Conservation (phyloP, 2,329 filamentous ascomycete species). For the Stemphylium vesicarium region DNA sequence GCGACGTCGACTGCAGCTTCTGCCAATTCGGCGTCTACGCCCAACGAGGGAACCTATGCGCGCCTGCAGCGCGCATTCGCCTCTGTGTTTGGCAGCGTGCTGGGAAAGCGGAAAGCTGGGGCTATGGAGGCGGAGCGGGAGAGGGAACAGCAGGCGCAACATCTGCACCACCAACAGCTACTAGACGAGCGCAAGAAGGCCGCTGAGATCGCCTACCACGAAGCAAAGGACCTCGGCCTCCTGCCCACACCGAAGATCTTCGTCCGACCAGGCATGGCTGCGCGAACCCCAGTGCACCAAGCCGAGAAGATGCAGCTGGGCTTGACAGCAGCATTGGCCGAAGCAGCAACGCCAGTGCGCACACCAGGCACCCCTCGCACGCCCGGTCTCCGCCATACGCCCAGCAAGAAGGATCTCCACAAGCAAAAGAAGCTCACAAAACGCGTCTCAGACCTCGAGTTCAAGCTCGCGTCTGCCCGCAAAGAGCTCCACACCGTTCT, state of each 20-base stretch:
- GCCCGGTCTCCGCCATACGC: slow-evolving; percentile 52
- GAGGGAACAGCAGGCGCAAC: slow-evolving; percentile 15
- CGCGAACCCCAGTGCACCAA: slow-evolving; percentile 9
- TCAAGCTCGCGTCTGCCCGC: slow-evolving; percentile 62
- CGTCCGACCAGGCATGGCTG: slow-evolving; percentile 29
- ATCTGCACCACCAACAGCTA: background rate
- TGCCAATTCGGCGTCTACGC: slow-evolving; percentile 5
- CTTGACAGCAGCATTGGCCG: slow-evolving; percentile 14
- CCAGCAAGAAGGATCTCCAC: slow-evolving; percentile 63
- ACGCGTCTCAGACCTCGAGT: slow-evolving; percentile 66
- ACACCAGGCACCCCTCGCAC: slow-evolving; percentile 28
- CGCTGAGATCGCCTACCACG: slow-evolving; percentile 41
- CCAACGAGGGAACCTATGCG: slow-evolving; percentile 32
- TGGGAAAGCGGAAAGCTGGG: slow-evolving; percentile 44
- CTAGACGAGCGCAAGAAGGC: slow-evolving; percentile 36
- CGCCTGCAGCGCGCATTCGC: slow-evolving; percentile 38
- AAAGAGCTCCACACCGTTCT: slow-evolving; percentile 60
- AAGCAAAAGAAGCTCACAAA: slow-evolving; percentile 64
- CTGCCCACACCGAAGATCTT: slow-evolving; percentile 43
- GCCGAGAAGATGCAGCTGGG: slow-evolving; percentile 11
- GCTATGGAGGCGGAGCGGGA: slow-evolving; percentile 27
- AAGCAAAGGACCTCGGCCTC: slow-evolving; percentile 43
- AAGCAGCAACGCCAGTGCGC: slow-evolving; percentile 16
- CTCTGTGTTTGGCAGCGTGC: slow-evolving; percentile 31
- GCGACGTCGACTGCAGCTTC: slow-evolving; percentile 8